phyloP scores from a whole-genome alignment of 2,329 filamentous ascomycete species.

The Aspergillus sp. region DNA sequence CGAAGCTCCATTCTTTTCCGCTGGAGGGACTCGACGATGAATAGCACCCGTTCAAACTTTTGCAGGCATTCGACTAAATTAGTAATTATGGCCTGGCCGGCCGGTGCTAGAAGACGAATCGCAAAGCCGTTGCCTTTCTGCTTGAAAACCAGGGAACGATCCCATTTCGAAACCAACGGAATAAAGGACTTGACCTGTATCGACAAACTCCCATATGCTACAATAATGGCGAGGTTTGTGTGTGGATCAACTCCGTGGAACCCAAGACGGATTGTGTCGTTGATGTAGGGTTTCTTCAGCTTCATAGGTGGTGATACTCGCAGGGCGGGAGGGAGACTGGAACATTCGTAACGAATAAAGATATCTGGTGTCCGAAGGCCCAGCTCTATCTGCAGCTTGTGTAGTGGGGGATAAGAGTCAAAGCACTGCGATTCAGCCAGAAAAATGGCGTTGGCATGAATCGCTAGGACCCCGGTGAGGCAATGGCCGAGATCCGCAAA shows the following conservation, averaged over 20 bases:
- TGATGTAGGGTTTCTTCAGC: constrained; percentile 21
- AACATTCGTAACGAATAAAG: constrained; percentile 24
- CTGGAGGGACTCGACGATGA: constrained; percentile 27
- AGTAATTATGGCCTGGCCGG: constrained; percentile 29
- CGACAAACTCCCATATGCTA: constrained; percentile 29
- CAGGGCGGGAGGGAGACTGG: constrained; percentile 23
- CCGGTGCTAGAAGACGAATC: constrained; percentile 29
- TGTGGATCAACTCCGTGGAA: constrained; percentile 32
- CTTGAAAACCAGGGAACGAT: constrained; percentile 27
- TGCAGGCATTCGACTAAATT: constrained; percentile 30
- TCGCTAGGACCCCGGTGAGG: constrained; percentile 30
- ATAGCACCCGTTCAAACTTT: constrained; percentile 30
- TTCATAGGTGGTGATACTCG: constrained; percentile 21
- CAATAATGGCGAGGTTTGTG: constrained; percentile 24
- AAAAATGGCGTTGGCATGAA: constrained; percentile 30
- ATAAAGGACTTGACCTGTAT: constrained; percentile 19
- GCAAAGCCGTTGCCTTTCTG: constrained; percentile 28
- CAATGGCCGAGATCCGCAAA: constrained; percentile 29
- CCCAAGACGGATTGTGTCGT: constrained; percentile 28
- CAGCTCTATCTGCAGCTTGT: constrained; percentile 23
- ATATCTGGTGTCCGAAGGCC: constrained; percentile 28
- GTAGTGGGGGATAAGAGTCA: constrained; percentile 20
- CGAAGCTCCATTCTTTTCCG: constrained; percentile 23
- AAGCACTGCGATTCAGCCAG: constrained; percentile 22
- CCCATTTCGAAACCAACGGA: constrained; percentile 18